Conservation (phyloP, 2,329 filamentous ascomycete species). For the Cyphellophora europaea region DNA sequence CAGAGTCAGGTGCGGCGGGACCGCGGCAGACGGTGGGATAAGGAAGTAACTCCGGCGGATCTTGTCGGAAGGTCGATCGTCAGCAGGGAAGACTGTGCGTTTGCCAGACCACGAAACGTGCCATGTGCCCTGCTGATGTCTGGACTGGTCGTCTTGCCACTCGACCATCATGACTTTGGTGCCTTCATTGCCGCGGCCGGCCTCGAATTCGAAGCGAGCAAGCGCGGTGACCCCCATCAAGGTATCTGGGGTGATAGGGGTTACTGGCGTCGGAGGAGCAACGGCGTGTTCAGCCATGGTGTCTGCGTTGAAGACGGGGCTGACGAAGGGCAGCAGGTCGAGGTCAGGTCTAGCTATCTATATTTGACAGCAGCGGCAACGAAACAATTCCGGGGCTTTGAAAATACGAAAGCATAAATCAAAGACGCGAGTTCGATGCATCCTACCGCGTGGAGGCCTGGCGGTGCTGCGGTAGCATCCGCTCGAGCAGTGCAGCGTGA, state of each 20-base stretch:
- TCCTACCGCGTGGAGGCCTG: too few relatives aligned
- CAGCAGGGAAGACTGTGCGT: constrained; percentile 57
- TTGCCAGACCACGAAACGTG: constrained; percentile 79
- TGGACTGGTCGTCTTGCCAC: constrained; percentile 59
- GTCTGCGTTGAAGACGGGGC: too few relatives aligned
- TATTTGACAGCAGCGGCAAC: too few relatives aligned
- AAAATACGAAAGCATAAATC: too few relatives aligned
- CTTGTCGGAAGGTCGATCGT: constrained; percentile 46
- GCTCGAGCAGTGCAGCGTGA: too few relatives aligned
- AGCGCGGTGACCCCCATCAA: constrained; percentile 45
- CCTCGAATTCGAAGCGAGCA: constrained; percentile 80
- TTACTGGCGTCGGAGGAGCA: constrained; percentile 11
- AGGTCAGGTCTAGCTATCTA: too few relatives aligned
- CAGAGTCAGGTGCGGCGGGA: constrained; percentile 66
- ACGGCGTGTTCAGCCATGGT: constrained; percentile 9
- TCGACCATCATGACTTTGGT: constrained; percentile 92
- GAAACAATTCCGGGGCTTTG: too few relatives aligned
- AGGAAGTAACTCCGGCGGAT: constrained; percentile 68
- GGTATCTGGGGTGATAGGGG: constrained; percentile 14
- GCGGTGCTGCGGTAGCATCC: too few relatives aligned
- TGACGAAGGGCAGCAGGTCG: too few relatives aligned
- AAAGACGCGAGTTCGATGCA: too few relatives aligned
- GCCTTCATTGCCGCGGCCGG: constrained; percentile 65
- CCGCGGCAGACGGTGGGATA: constrained; percentile 59
- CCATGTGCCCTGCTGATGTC: constrained; percentile 51